Evolutionary conservation across 2,329 filamentous ascomycete genomes (phyloP).

Genomic region (Botrytis sinoallii): DNA sequence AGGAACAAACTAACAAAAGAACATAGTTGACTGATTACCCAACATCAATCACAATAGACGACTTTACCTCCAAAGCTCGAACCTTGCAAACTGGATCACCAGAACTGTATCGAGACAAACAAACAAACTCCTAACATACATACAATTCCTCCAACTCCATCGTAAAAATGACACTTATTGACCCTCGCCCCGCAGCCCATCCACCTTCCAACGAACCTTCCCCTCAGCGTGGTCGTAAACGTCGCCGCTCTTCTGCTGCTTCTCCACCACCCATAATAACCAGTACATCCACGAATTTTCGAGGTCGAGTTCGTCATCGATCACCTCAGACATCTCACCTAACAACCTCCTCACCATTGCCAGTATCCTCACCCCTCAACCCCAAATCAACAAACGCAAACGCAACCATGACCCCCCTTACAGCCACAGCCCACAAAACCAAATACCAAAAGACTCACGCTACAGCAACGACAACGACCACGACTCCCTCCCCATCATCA

Average conservation of each 20-base stretch:
- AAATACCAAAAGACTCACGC: constrained; percentile 14
- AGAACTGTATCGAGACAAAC: neutral
- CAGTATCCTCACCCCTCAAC: neutral
- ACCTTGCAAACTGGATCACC: neutral
- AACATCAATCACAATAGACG: neutral
- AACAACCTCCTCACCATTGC: neutral
- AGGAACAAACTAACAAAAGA: neutral
- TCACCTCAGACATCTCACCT: constrained; percentile 23
- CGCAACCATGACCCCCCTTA: neutral
- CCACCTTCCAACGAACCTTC: constrained; percentile 5
- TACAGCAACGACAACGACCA: neutral
- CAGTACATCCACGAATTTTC: constrained; percentile 28
- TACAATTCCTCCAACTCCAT: neutral
- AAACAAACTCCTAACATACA: neutral
- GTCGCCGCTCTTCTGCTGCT: constrained; percentile 29
- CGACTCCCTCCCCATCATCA: neutral
- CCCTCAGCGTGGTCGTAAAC: constrained; percentile 33
- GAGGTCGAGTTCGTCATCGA: constrained; percentile 32
- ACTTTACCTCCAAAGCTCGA: neutral
- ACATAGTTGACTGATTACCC: neutral
- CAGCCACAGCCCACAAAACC: neutral
- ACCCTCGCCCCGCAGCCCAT: neutral
- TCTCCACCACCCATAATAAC: constrained; percentile 23
- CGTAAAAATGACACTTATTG: constrained; percentile 4
- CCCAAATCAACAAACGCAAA: neutral